Percentiles rank a stretch among this genome's conserved stretches.
phyloP scores from a whole-genome alignment of 306 rosid species.

The Prinsepia uniflora region DNA sequence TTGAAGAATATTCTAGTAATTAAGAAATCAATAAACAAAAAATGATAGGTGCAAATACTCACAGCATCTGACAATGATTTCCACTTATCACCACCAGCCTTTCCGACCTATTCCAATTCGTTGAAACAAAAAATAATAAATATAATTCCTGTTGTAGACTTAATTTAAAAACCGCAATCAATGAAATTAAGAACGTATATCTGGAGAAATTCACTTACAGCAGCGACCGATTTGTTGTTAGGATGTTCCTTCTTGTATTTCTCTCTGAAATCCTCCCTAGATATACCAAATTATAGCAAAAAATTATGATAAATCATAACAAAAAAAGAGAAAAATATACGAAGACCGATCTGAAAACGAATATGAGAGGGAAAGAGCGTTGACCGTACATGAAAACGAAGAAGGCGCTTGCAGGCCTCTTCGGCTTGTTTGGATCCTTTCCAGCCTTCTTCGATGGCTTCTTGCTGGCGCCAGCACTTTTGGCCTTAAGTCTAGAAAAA shows the following conservation, averaged over 20 bases:
- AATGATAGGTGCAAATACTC: constrained; percentile 20
- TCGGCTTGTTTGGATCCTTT: constrained; percentile 92
- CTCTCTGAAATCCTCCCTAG: constrained; percentile 78
- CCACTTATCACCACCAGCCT: constrained; percentile 89
- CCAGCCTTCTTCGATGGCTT: constrained; percentile 55
- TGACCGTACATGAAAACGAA: constrained; percentile 74
- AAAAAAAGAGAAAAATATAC: background rate
- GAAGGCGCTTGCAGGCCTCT: constrained; percentile 94
- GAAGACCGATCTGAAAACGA: background rate
- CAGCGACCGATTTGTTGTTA: constrained; percentile 63
- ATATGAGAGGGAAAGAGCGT: background rate
- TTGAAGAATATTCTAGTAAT: background rate
- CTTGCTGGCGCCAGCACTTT: constrained; percentile 58
- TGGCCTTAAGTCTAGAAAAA: constrained; percentile 60
- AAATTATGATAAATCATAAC: background rate
- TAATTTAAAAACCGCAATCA: background rate
- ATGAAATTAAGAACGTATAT: background rate
- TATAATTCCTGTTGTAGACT: background rate
- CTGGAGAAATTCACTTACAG: constrained; percentile 40
- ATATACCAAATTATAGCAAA: background rate
- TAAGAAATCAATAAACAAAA: background rate
- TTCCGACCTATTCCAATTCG: constrained; percentile 53
- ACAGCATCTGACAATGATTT: constrained; percentile 72
- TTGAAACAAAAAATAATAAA: too few relatives aligned
- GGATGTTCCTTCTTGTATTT: constrained; percentile 74